These are phyloP conservation scores for Remersonia thermophila DNA, from an alignment of 2,329 filamentous ascomycete genomes.

Conservation along the genomic window DNA sequence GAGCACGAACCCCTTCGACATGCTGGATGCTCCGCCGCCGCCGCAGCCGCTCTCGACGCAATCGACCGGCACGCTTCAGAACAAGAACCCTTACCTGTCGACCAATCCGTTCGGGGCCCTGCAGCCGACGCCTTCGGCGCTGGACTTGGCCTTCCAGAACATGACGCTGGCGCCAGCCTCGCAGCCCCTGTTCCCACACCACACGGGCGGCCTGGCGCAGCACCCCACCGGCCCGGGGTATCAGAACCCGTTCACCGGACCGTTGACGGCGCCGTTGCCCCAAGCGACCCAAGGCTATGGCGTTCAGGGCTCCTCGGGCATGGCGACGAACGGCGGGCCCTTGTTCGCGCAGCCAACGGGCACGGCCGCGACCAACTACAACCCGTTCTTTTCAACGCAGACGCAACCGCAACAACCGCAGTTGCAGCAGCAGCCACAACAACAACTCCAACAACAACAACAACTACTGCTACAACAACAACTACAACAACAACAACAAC, in stretches of 20 bases:
- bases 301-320: slow-evolving; percentile 21
- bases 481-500: slow-evolving; percentile 10
- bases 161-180: slow-evolving; percentile 49
- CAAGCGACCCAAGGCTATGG: slow-evolving; percentile 23
- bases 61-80: slow-evolving; percentile 49
- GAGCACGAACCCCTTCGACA: slow-evolving; percentile 55
- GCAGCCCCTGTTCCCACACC: slow-evolving; percentile 57
- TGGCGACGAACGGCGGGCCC: slow-evolving; percentile 30
- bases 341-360: slow-evolving; percentile 23
- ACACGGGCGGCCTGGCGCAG: slow-evolving; percentile 47
- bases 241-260: slow-evolving; percentile 24
- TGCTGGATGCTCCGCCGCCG: slow-evolving; percentile 44
- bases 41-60: slow-evolving; percentile 51
- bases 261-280: slow-evolving; percentile 30
- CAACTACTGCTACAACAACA: slow-evolving; percentile 23
- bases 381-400: slow-evolving; percentile 37
- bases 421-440: slow-evolving; percentile 18
- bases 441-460: slow-evolving; percentile 17
- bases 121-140: slow-evolving; percentile 28
- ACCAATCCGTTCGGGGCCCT: slow-evolving; percentile 60
- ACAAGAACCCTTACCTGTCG: slow-evolving; percentile 44
- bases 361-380: slow-evolving; percentile 31
- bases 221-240: slow-evolving; percentile 29
- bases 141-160: slow-evolving; percentile 63
- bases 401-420: slow-evolving; percentile 11